Evolutionary conservation across 176 grass and related monocot genomes (phyloP), one percentile per base, ranked within the genome.

Genomic region (Cymbopogon citratus): DNA sequence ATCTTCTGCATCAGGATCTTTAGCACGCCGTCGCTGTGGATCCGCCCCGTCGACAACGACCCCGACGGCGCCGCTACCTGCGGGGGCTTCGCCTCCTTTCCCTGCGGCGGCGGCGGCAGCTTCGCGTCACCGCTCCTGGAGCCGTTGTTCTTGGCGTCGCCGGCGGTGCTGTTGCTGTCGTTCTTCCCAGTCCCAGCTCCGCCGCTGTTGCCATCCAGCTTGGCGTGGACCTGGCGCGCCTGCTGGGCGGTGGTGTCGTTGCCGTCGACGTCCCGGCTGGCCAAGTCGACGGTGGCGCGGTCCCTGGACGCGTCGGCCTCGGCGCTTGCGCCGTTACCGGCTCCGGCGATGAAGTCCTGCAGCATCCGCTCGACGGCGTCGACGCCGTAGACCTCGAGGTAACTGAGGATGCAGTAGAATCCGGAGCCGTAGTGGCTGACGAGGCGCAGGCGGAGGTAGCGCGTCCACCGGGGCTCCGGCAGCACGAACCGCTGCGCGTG

Each of bases 1-100:
- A 87, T 82, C 85, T 94, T 94, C 75, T 98, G 87, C 87, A 94
- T 98, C 88, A 94, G 88, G 84, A 94, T 94, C 87, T 92, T 98
- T 21, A 94, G 79, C 81, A 98, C 90, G 6, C 81, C 90, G 79
- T 98, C 90, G 56, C 95, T 82, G 11, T 87, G 92, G 8, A 85
- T 80, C 66, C 95, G 86, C 19, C 88, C 81, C 18, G 76, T 71
- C 21, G 67, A 36, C 33, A 43, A 18, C 9, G 45, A 9, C 28
- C 77, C 85, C 61, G 73, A 31, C 51, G 72, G 38, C 75, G 85
- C 83, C n/a, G 80, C 69, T 46, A 85, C 73, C 31, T 81, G 83
- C 76, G 41, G 44, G 71, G 19, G 76, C 76, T 78, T 87, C 54
- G 38, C 80, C 44, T 46, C 44, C 44, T 46, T 46, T 46, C 12